Evolutionary conservation across 192 early-diverging fungal species (phyloP).

Genomic region (Mortierella hygrophila): DNA sequence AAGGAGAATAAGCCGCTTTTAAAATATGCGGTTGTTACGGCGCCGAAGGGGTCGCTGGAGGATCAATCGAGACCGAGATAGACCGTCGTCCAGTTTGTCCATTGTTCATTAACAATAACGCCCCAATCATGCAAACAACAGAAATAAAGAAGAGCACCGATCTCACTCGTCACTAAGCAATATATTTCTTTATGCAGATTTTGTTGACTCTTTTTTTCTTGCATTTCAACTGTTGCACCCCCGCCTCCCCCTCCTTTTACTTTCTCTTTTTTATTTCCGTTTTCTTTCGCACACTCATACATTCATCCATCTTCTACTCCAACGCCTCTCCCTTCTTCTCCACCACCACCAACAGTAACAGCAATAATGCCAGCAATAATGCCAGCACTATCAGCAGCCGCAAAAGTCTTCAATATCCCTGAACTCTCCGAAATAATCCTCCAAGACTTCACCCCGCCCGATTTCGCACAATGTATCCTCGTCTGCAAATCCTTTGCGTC

Average conservation of each 20-base stretch:
- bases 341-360: neutral
- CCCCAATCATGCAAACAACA: no score
- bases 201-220: no score
- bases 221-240: no score
- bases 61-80: neutral
- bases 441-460: neutral
- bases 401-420: neutral
- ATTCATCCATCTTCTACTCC: neutral
- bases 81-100: no score
- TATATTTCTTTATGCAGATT: no score
- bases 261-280: no score
- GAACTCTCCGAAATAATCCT: neutral
- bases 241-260: no score
- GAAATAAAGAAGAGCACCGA: no score
- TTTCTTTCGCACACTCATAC: no score
- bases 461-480: neutral
- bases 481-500: neutral
- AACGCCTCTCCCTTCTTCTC: neutral
- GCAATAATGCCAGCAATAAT: neutral
- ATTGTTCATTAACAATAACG: no score
- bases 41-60: neutral
- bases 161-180: no score
- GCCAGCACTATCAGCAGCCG: neutral
- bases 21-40: neutral
- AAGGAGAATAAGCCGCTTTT: neutral